These are phyloP conservation scores for Tephrocybe sp. DNA, from an alignment of 768 basidiomycete species.

Conservation along the genomic window DNA sequence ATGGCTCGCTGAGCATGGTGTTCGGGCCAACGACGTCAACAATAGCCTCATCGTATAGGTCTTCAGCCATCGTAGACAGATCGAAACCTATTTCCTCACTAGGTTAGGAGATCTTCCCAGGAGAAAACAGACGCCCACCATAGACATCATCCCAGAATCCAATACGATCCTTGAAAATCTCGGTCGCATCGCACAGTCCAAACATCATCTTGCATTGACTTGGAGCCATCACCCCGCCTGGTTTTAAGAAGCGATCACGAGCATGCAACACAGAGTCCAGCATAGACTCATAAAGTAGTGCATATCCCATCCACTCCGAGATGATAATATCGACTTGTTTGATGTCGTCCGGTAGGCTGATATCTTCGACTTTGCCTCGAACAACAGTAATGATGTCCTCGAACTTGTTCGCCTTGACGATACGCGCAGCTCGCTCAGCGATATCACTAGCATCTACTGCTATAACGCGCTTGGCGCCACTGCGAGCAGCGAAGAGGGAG, in stretches of 20 bases:
- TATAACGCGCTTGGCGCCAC: conserved; percentile 87
- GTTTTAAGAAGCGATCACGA: conserved; percentile 79
- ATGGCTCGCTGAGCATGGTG: conserved; percentile 61
- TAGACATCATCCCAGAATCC: conserved; percentile 92
- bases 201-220: conserved; percentile 86
- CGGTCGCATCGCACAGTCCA: conserved; percentile 73
- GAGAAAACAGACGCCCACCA: conserved; percentile 43
- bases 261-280: conserved; percentile 91
- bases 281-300: conserved; percentile 94
- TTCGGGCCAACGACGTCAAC: conserved; percentile 74
- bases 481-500: conserved; percentile 84
- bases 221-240: conserved; percentile 84
- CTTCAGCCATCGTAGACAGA: conserved; percentile 74
- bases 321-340: conserved; percentile 90
- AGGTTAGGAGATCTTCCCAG: conserved; percentile 1
- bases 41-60: conserved; percentile 77
- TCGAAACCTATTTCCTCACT: conserved; percentile 67
- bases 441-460: conserved; percentile 91
- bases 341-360: conserved; percentile 67
- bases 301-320: conserved; percentile 98
- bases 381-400: conserved; percentile 82
- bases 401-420: conserved; percentile 73
- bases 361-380: conserved; percentile 88
- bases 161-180: conserved; percentile 77
- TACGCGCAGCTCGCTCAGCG: conserved; percentile 71